These are phyloP conservation scores for Suillus plorans DNA, from an alignment of 768 basidiomycete genomes.

Conservation along the genomic window DNA sequence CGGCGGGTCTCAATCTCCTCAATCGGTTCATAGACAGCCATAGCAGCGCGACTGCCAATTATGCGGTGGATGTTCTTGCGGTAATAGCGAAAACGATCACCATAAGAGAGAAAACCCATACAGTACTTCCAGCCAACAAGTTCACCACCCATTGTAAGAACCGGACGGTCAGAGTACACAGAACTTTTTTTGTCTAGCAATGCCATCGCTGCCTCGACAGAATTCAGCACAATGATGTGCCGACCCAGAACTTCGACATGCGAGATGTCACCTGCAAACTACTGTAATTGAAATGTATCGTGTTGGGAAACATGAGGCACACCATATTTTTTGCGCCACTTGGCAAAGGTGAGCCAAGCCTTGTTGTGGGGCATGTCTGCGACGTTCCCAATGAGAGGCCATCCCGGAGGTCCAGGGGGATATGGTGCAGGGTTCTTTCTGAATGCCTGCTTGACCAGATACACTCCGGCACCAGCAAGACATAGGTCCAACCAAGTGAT, in stretches of 20 bases:
- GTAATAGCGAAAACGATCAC: slow-evolving; percentile 40
- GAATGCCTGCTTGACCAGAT: slow-evolving; percentile 24
- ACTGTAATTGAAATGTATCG: not conserved
- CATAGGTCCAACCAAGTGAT: slow-evolving; percentile 32
- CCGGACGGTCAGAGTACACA: slow-evolving; percentile 65
- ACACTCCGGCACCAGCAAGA: slow-evolving; percentile 28
- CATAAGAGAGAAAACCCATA: slow-evolving; percentile 38
- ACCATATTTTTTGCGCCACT: slow-evolving; percentile 49
- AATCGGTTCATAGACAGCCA: slow-evolving; percentile 33
- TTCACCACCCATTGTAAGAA: slow-evolving; percentile 38
- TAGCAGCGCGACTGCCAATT: slow-evolving; percentile 40
- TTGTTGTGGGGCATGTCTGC: slow-evolving; percentile 47
- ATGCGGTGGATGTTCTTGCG: slow-evolving; percentile 40
- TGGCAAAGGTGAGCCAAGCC: slow-evolving; percentile 44
- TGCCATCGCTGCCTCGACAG: slow-evolving; percentile 48
- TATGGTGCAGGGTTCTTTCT: slow-evolving; percentile 25
- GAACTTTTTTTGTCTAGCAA: slow-evolving; percentile 67
- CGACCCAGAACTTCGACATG: slow-evolving; percentile 62
- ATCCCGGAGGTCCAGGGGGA: slow-evolving; percentile 47
- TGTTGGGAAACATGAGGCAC: not conserved
- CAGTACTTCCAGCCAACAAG: slow-evolving; percentile 33
- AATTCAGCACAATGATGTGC: slow-evolving; percentile 55
- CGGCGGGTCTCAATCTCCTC: slow-evolving; percentile 42
- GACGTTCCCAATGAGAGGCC: slow-evolving; percentile 47
- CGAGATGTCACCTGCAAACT: slow-evolving; percentile 51